Base-by-base conservation (phyloP, 2,329 filamentous ascomycete genomes). In the Clonostachys sp. region DNA sequence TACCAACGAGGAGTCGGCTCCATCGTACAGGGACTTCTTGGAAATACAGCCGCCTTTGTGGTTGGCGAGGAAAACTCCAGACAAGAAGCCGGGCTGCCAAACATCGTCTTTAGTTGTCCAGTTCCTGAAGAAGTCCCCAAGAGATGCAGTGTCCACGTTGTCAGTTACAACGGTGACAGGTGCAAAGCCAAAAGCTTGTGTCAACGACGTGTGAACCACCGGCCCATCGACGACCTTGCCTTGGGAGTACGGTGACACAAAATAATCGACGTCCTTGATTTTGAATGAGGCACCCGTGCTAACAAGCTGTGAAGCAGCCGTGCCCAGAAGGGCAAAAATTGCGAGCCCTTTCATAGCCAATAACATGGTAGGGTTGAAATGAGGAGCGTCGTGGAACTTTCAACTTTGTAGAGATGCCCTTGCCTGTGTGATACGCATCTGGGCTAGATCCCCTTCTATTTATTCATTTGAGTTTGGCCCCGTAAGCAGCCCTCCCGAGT, bases 161-260 rank as follows among this genome's bases (percentile, higher is more conserved):
- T 57, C 59, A 16, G 57, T 51, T 9, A 68, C 58, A 8, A 69
- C 59, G 2, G 65, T 63, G 42, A 68, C 57, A 5, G 65, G 62
- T 12, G 55, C 55, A 53, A 68, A 64, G 45, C 64, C 63, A 16
- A 58, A 55, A 36, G 62, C 54, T 9, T 48, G 48, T 6, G 59
- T 55, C 3, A 65, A 34, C 14, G 12, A 18, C 6, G 12, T 17
- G 38, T 14, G 13, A 34, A 16, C 13, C 18, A 57, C 35, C 3
- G 48, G 30, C 9, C 48, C 45, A 33, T 55, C 50, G 13, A 48
- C 40, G 38, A 61, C 47, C 14, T 58, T 59, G 38, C 61, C 63
- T 13, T 58, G 51, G 9, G 61, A 50, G 48, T 55, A 65, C 18
- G 64, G 64, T 3, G 64, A 66, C 46, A 66, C 55, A 50, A 57